Base-by-base conservation (phyloP, 805 yeast species). In the Saccharomycopsis amapae region DNA sequence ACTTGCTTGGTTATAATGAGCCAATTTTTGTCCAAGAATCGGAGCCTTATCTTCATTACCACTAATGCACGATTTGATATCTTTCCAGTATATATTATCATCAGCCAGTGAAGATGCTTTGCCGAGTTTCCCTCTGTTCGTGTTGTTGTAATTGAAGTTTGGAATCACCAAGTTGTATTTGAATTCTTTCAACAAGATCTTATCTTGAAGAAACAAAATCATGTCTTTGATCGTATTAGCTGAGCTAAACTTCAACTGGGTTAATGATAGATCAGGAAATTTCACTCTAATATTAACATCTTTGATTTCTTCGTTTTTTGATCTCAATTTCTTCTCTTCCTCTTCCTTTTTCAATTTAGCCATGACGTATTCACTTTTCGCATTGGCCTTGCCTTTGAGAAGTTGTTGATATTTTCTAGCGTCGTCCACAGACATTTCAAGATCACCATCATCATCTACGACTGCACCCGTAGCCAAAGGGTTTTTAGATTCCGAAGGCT, bases 281-380 rank as follows among this genome's bases (percentile, higher is more conserved):
- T 58, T 61, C 10, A 65, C 49, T 42, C 68, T 76, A 52, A 72
- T 85, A 43, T 66, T 90, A 50, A 67, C 85, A 10, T 82, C 95
- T n/a, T 78, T 85, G 9, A 78, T 97, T 67, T 71, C 87, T 1
- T 82, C 96, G 12, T 85, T 97, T 0, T 90, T 93, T 58, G 71
- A 76, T n/a, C n/a, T n/a, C n/a, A n/a, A n/a, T 18, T 36, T 38
- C 15, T 31, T 12, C 4, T 32, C 28, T 20, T 40, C 36, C 26
- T 39, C 26, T 28, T 49, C 52, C 22, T 30, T 7, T 15, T 31
- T 42, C n/a, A 49, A 25, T 23, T 49, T 49, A 9, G 40, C 25
- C 22, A n/a, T 22, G 4, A 64, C 50, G 33, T 58, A 57, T 9
- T 45, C 45, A 32, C 50, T 41, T 1, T 56, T 56, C 0, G 51